phyloP scores from a whole-genome alignment of 2,329 filamentous ascomycete species.

The Phyllosticta citrichinensis region DNA sequence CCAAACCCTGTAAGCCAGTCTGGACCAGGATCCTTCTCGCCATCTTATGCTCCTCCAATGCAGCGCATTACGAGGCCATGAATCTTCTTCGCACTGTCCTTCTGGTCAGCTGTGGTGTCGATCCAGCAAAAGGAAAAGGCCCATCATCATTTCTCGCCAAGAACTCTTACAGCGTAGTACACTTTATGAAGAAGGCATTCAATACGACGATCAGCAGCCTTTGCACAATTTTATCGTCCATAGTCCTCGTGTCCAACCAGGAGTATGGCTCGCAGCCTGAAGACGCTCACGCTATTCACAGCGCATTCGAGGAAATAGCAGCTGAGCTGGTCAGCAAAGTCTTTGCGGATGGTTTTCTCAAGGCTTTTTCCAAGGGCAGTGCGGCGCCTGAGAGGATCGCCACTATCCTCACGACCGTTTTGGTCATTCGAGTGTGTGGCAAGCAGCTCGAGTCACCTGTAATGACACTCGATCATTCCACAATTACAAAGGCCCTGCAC shows the following conservation, averaged over 20 bases:
- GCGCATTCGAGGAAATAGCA: not conserved
- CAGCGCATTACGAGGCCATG: constrained; percentile 18
- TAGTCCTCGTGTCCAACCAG: constrained; percentile 15
- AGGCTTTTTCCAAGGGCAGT: not conserved
- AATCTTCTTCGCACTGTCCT: constrained; percentile 23
- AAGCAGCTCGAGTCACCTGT: not conserved
- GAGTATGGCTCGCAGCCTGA: constrained; percentile 9
- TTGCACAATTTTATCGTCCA: constrained; percentile 1
- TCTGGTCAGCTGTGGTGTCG: constrained; percentile 18
- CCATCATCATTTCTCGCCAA: constrained; percentile 1
- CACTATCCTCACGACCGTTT: constrained; percentile 1
- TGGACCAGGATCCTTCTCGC: constrained; percentile 26
- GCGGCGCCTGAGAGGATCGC: not conserved
- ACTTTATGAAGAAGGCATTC: constrained; percentile 23
- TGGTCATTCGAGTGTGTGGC: not conserved
- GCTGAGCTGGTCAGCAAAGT: not conserved
- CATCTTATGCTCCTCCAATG: constrained; percentile 21
- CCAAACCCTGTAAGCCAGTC: constrained; percentile 23
- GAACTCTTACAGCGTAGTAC: constrained; percentile 19
- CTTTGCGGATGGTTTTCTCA: not conserved
- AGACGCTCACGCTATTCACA: not conserved
- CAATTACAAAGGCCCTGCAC: not conserved
- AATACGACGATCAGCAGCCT: constrained; percentile 1
- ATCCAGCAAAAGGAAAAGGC: constrained; percentile 19
- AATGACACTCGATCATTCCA: not conserved